Base-by-base conservation (phyloP, 2,329 filamentous ascomycete genomes). In the Scortechinia acanthostroma region DNA sequence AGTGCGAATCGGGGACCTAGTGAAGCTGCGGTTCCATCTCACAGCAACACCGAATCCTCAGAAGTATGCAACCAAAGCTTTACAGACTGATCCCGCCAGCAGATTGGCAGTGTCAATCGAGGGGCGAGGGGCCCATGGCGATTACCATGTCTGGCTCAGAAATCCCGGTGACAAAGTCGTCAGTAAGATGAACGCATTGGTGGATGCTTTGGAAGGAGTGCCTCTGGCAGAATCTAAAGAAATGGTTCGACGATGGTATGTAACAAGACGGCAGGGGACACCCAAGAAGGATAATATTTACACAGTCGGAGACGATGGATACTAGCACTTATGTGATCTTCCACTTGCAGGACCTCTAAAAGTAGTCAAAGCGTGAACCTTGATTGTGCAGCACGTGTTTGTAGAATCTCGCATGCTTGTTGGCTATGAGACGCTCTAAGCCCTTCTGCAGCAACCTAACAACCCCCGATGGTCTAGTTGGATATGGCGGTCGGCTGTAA, bases 51-150 rank as follows among this genome's bases (percentile, higher is more conserved):
- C 10, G n/a, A 10, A 30, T 30, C n/a, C n/a, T 10, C 25, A 30
- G 25, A 30, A 10, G 25, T n/a, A 30, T n/a, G 25, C 25, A 30
- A 30, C 25, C 25, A 10, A 30, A 30, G 25, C 25, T 10, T 30
- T 30, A 30, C 25, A 10, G 25, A n/a, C n/a, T 30, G 25, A 30
- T n/a, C 25, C n/a, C 10, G 25, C 25, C n/a, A 30, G 25, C n/a
- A 30, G 25, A 30, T 30, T 30, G 25, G 25, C 25, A 30, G 25
- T 30, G 25, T 30, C 25, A n/a, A 30, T 30, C n/a, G 25, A 30
- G 25, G 25, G n/a, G n/a, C 25, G 25, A 30, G 25, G n/a, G n/a
- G 25, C 25, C 25, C n/a, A 30, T n/a, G 25, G n/a, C n/a, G 25
- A 30, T 30, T 30, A 30, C 25, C 25, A 30, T n/a, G n/a, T 30